Evolutionary conservation across 345 rosid species (phyloP), one percentile per base, ranked within the genome.

Genomic region (Rhodamnia rubescens): DNA sequence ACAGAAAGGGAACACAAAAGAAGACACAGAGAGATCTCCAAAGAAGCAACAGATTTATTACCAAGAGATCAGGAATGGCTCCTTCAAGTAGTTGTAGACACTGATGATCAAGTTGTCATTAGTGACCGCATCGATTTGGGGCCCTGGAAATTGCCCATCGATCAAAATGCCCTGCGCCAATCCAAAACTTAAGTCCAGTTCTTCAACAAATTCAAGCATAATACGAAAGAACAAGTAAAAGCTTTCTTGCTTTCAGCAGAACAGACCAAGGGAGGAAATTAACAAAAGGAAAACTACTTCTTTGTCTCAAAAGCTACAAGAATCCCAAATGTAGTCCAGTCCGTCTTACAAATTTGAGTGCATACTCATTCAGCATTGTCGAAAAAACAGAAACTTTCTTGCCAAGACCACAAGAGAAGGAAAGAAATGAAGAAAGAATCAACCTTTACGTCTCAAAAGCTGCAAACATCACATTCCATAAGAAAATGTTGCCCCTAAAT

Each of bases 81-180:
- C 96, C 50, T 84, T 89, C 16, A 94, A 87, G 85, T 94, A 92
- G 90, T 94, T 94, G 89, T 87, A 93, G 83, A 94, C 96, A 81
- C 85, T 93, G 85, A 93, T 87, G 55, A 94, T 90, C 85, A 94
- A 78, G 86, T 94, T 94, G 58, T 92, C 96, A 55, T 93, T 93
- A 2, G 96, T 93, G 42, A 94, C 84, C 2, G 92, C 93, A 84
- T 93, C 96, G 42, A 94, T 91, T 21, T 93, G 94, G 9, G 98
- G 98, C 85, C 98, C 98, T 26, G 96, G 98, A 85, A 94, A 94
- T 87, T 90, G 93, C 86, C 98, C 95, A 84, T 94, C 93, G 54
- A 93, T 94, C 92, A 94, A 86, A 86, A 94, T 92, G 51, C 98
- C 98, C 96, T 93, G 93, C 89, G 85, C 89, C 87, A 84, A 53